A percentile compares a stretch with the other conserved stretches of the same genome.
Evolutionary conservation across 1,284 basidiomycete genomes (phyloP).

Genomic region (Coniferiporia weirii): DNA sequence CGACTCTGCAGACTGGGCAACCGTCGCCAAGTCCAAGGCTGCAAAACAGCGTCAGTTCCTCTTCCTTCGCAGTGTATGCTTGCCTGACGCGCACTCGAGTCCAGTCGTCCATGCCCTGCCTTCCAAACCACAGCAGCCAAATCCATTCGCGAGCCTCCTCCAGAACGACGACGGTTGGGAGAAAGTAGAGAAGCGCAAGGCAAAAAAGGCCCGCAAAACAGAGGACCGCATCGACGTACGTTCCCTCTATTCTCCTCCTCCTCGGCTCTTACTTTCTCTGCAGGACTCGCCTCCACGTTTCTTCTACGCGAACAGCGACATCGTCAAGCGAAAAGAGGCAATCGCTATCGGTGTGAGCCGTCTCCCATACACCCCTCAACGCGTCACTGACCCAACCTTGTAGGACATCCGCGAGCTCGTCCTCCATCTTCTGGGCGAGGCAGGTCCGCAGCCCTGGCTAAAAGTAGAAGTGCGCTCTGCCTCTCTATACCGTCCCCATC

Average conservation of each 20-base stretch:
- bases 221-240: constrained; percentile 58
- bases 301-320: constrained; percentile 73
- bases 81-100: neutral
- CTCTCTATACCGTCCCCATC: neutral
- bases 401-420: constrained; percentile 84
- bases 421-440: constrained; percentile 77
- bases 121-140: neutral
- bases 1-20: neutral
- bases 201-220: constrained; percentile 60
- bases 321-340: constrained; percentile 63
- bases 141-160: neutral
- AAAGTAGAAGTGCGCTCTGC: constrained; percentile 61
- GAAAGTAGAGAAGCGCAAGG: neutral
- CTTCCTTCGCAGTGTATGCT: no score
- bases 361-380: neutral
- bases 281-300: constrained; percentile 67
- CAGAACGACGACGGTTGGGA: neutral
- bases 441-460: constrained; percentile 78
- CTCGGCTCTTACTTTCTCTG: constrained; percentile 10
- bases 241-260: constrained; percentile 22
- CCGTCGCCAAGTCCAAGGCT: neutral
- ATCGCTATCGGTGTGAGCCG: constrained; percentile 64
- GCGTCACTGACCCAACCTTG: constrained; percentile 8
- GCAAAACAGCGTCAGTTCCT: neutral
- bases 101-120: neutral